Evolutionary conservation across 1,284 basidiomycete species (phyloP).

Genomic region (Vanrija pseudolonga): DNA sequence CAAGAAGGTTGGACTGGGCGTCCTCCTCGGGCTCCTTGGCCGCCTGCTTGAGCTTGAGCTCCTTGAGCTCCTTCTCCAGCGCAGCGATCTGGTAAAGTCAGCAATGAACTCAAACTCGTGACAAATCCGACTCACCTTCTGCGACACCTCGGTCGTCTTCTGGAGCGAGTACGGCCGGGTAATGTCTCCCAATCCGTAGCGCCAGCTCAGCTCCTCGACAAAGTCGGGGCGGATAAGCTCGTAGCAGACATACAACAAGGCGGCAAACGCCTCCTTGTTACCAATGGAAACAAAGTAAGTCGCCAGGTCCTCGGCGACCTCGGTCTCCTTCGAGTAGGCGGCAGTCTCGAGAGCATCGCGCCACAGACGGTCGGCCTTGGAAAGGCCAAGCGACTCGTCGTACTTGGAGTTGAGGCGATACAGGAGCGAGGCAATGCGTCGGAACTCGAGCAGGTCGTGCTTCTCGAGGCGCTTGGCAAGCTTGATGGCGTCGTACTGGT

Average conservation of each 20-base stretch:
- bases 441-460: conserved; percentile 92
- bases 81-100: conserved; percentile 24
- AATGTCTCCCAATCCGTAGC: conserved; percentile 90
- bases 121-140: conserved; percentile 54
- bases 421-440: conserved; percentile 86
- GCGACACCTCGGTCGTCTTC: conserved; percentile 37
- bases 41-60: conserved; percentile 39
- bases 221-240: conserved; percentile 86
- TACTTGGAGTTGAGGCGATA: conserved; percentile 91
- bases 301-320: conserved; percentile 89
- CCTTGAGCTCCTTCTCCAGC: conserved; percentile 48
- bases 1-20: conserved; percentile 20
- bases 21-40: conserved; percentile 35
- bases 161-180: conserved; percentile 94
- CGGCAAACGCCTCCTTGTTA: conserved; percentile 96
- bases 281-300: conserved; percentile 95
- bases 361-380: conserved; percentile 94
- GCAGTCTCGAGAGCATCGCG: conserved; percentile 94
- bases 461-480: conserved; percentile 83
- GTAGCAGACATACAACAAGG: conserved; percentile 85
- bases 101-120: conserved; percentile 13
- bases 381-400: conserved; percentile 91
- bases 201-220: conserved; percentile 91
- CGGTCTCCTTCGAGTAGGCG: conserved; percentile 69
- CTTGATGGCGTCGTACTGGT: conserved; percentile 91